Conservation (phyloP, 768 basidiomycete species). For the Boletus subcaerulescens region DNA sequence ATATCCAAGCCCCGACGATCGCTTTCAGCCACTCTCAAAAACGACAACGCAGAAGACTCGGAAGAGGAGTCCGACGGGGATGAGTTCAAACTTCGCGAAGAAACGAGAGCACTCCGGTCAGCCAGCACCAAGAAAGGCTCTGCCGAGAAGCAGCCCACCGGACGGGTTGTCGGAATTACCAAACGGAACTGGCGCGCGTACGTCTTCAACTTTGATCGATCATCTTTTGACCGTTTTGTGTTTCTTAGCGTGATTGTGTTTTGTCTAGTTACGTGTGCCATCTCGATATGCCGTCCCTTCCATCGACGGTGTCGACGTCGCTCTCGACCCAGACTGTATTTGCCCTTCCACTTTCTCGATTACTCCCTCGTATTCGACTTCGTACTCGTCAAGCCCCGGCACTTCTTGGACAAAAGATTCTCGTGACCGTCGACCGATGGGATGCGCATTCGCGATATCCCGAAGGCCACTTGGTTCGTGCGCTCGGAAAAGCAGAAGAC, state of each 20-base stretch:
- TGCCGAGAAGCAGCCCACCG: constrained; percentile 84
- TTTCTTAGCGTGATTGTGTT: neutral
- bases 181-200: constrained; percentile 96
- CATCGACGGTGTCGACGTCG: constrained; percentile 73
- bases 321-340: constrained; percentile 88
- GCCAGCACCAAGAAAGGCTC: constrained; percentile 22
- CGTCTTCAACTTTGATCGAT: constrained; percentile 29
- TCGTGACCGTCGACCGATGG: constrained; percentile 95
- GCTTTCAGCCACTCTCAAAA: constrained; percentile 66
- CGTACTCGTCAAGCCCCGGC: constrained; percentile 91
- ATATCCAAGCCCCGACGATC: neutral
- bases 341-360: constrained; percentile 87
- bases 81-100: constrained; percentile 38
- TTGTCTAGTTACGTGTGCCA: constrained; percentile 83
- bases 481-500: constrained; percentile 85
- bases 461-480: constrained; percentile 94
- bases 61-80: constrained; percentile 53
- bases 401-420: constrained; percentile 89
- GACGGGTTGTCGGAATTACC: constrained; percentile 85
- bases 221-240: neutral
- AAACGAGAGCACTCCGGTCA: constrained; percentile 38
- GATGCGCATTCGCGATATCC: constrained; percentile 84
- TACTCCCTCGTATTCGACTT: constrained; percentile 90
- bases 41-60: constrained; percentile 83
- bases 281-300: constrained; percentile 85